A percentile compares a stretch with the other conserved stretches of the same genome.
Evolutionary conservation across 108 stramenopile species (phyloP).

Genomic region (Fragilaria crotonensis): DNA sequence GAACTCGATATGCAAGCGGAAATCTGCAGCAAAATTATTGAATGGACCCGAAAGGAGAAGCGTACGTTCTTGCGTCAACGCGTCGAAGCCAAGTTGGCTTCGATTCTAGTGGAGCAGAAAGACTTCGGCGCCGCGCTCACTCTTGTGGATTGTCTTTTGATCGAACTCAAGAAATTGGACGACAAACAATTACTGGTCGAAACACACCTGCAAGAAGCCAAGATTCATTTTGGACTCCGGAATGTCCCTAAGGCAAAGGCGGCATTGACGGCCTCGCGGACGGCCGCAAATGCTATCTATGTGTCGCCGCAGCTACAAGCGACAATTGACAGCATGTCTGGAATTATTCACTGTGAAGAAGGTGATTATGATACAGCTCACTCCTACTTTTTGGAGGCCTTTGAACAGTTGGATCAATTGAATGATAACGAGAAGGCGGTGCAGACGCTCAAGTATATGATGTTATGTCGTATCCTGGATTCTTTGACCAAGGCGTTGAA

Average conservation of each 20-base stretch:
- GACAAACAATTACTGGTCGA: conserved; percentile 99
- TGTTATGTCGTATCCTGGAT: conserved; percentile 91
- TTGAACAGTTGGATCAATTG: conserved; percentile 92
- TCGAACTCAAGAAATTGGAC: conserved; percentile 97
- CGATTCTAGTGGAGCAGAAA: conserved; percentile 76
- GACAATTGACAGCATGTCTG: conserved; percentile 95
- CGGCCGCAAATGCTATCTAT: conserved; percentile 95
- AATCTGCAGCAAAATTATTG: conserved; percentile 82
- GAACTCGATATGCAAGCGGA: conserved; percentile 78
- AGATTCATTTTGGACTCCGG: conserved; percentile 92
- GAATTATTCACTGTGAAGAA: conserved; percentile 96
- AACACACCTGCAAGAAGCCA: conserved; percentile 91
- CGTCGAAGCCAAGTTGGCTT: conserved; percentile 91
- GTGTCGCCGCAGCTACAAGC: conserved; percentile 92
- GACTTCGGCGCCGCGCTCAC: conserved; percentile 79
- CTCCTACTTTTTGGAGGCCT: conserved; percentile 99
- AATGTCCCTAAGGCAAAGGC: conserved; percentile 98
- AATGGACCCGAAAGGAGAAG: conserved; percentile 91
- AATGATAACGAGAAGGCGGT: conserved; percentile 64
- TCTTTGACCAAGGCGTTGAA: conserved; percentile 71
- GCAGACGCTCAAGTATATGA: conserved; percentile 95
- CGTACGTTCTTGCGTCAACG: conserved; percentile 96
- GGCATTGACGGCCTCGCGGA: conserved; percentile 93
- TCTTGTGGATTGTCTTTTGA: conserved; percentile 77
- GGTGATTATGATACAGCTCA: conserved; percentile 98